Percentiles rank a stretch among this genome's conserved stretches.
Conservation (phyloP, 768 basidiomycete species). For the Naganishia vaughanmartiniae region DNA sequence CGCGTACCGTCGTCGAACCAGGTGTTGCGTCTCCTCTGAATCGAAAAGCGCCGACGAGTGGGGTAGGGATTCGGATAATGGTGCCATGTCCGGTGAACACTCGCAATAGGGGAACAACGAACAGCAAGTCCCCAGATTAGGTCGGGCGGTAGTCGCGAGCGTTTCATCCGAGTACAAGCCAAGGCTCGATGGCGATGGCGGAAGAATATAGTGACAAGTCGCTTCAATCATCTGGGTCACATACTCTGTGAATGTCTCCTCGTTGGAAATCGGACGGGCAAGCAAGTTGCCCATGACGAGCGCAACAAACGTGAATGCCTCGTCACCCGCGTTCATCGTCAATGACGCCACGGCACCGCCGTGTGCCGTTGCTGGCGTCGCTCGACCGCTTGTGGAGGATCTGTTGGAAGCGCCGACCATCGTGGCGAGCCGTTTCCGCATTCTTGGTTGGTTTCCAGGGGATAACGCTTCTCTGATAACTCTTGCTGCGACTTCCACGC, state of each 20-base stretch:
- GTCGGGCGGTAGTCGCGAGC: conserved; percentile 31
- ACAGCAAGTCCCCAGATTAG: conserved; percentile 22
- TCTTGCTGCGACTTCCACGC: conserved; percentile 47
- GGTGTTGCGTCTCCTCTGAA: conserved; percentile 1
- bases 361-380: not conserved
- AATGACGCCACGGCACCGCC: not conserved
- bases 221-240: conserved; percentile 47
- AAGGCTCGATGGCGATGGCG: conserved; percentile 37
- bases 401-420: conserved; percentile 1
- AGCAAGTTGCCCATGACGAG: conserved; percentile 39
- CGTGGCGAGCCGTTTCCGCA: conserved; percentile 13
- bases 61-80: not conserved
- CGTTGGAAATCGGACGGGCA: conserved; percentile 37
- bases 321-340: conserved; percentile 41
- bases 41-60: not conserved
- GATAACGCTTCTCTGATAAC: conserved; percentile 43
- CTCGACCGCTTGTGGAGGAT: not conserved
- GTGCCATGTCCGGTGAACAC: conserved; percentile 9
- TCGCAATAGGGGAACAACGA: conserved; percentile 24
- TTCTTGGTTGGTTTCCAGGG: conserved; percentile 15
- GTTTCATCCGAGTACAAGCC: conserved; percentile 40
- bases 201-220: conserved; percentile 47
- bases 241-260: conserved; percentile 36
- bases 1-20: conserved; percentile 29
- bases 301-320: conserved; percentile 43